Evolutionary conservation across 1,284 basidiomycete species (phyloP).

Genomic region (Austropuccinia psidii): DNA sequence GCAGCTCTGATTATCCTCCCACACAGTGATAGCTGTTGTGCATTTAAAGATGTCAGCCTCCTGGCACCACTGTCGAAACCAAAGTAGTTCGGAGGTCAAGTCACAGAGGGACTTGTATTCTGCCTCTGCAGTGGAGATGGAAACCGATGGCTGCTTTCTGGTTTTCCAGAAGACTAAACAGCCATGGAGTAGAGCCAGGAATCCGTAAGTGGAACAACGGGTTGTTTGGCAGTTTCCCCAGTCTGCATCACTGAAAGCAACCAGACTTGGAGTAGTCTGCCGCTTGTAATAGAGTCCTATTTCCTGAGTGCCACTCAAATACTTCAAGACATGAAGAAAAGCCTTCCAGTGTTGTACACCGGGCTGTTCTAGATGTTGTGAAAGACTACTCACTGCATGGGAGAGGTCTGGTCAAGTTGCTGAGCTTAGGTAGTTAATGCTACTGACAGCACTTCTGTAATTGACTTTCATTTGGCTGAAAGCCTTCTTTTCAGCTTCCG

Average conservation of each 20-base stretch:
- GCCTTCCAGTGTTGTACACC: neutral
- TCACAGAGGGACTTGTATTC: too few species aligned
- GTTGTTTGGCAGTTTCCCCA: neutral
- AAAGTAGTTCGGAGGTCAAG: too few species aligned
- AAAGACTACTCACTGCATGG: neutral
- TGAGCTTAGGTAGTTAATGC: neutral
- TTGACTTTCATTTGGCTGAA: neutral
- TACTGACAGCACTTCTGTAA: neutral
- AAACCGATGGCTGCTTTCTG: too few species aligned
- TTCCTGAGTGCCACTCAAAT: neutral
- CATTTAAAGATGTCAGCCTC: too few species aligned
- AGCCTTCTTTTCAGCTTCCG: neutral
- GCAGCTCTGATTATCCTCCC: too few species aligned
- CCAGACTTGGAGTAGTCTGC: neutral
- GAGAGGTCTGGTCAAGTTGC: neutral
- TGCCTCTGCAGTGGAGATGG: too few species aligned
- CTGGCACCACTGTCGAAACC: too few species aligned
- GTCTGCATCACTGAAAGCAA: neutral
- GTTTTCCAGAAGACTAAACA: too few species aligned
- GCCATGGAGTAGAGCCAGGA: too few species aligned
- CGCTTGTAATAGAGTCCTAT: neutral
- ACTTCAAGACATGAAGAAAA: neutral
- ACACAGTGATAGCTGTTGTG: too few species aligned
- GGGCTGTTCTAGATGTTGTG: neutral
- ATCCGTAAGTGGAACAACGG: too few species aligned